Evolutionary conservation across 768 basidiomycete species (phyloP).

Genomic region (Trametes cinnabarina): DNA sequence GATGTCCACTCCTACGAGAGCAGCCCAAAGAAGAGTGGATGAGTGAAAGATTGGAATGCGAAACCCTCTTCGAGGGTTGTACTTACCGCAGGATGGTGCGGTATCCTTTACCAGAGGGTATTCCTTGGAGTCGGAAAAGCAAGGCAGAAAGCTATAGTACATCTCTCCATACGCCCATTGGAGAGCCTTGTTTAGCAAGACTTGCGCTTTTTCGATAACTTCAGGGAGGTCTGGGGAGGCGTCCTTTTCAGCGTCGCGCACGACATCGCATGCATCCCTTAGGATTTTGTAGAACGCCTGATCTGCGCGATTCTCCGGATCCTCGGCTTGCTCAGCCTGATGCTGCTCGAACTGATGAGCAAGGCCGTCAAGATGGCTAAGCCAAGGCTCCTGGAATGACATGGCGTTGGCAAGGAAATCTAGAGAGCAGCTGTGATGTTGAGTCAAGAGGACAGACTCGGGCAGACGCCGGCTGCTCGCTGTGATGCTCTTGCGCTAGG

Average conservation of each 20-base stretch:
- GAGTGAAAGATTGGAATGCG: too few species aligned
- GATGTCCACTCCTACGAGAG: slow-evolving; percentile 3
- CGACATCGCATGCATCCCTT: slow-evolving; percentile 7
- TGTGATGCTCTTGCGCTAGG: too few species aligned
- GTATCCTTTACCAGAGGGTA: background rate
- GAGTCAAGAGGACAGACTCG: too few species aligned
- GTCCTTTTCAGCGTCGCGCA: slow-evolving; percentile 7
- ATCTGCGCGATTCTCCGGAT: background rate
- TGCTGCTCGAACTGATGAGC: background rate
- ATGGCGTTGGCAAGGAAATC: background rate
- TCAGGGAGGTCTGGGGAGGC: background rate
- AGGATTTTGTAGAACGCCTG: background rate
- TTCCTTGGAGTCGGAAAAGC: slow-evolving; percentile 1
- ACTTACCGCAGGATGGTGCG: background rate
- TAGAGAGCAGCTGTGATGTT: too few species aligned
- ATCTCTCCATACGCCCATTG: background rate
- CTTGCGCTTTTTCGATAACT: slow-evolving; percentile 7
- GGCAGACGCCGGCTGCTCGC: too few species aligned
- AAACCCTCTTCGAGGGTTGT: too few species aligned
- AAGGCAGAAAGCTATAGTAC: background rate
- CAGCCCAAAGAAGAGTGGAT: too few species aligned
- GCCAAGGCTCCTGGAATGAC: background rate
- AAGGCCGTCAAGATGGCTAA: slow-evolving; percentile 1
- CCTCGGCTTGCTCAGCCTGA: background rate
- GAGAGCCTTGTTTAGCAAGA: background rate